These are phyloP conservation scores for Lasiodiplodia gonubiensis DNA, from an alignment of 2,329 filamentous ascomycete genomes.

Conservation along the genomic window DNA sequence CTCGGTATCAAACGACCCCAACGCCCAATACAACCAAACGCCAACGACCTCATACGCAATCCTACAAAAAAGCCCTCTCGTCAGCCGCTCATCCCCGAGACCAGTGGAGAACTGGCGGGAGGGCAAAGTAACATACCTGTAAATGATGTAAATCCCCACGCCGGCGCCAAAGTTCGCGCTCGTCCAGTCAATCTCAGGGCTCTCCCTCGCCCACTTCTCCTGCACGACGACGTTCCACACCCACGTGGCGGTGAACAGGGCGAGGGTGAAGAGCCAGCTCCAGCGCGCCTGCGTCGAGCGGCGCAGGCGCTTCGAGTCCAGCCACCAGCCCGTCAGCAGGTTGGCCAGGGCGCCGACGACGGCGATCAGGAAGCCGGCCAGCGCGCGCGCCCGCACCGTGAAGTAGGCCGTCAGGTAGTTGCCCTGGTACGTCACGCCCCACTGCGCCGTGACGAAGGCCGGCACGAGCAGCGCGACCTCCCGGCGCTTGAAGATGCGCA, in stretches of 20 bases:
- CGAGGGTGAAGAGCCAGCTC: conserved; percentile 48
- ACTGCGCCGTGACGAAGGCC: conserved; percentile 57
- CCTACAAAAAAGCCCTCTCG: not conserved
- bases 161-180: conserved; percentile 52
- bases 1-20: conserved; percentile 59
- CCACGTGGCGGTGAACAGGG: conserved; percentile 53
- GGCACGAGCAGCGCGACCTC: conserved; percentile 58
- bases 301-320: conserved; percentile 51
- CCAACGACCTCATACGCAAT: conserved; percentile 10
- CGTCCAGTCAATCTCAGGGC: conserved; percentile 54
- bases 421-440: conserved; percentile 58
- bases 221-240: conserved; percentile 57
- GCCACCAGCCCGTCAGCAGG: conserved; percentile 58
- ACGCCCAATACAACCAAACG: conserved; percentile 60
- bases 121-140: conserved; percentile 44
- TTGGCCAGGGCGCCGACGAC: conserved; percentile 54
- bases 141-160: conserved; percentile 56
- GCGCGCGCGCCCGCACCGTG: conserved; percentile 55
- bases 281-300: conserved; percentile 41
- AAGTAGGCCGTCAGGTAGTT: conserved; percentile 62
- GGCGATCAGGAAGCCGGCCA: conserved; percentile 54
- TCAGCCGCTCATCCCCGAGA: not conserved
- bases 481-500: conserved; percentile 49
- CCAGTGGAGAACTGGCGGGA: no score
- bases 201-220: conserved; percentile 1